Evolutionary conservation across 495 filamentous ascomycete species (phyloP), one percentile per base, ranked within the genome.

Genomic region (Aspergillus leporis): DNA sequence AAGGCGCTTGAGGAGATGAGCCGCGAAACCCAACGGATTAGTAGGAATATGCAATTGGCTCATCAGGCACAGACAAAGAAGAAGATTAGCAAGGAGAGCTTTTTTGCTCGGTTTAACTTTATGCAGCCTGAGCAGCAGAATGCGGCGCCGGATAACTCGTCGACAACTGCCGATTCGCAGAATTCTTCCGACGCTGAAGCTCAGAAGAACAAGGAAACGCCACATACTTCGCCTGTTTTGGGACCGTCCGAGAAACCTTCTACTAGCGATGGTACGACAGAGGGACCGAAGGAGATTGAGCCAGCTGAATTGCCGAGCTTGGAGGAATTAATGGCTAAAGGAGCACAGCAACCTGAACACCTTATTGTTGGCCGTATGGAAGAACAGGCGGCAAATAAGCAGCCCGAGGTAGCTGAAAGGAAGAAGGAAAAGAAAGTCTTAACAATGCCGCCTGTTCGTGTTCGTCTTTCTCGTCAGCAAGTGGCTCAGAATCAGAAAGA

Each of bases 1-100:
- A 97, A 93, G 76, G 94, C 95, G 0, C 56, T 96, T n/a, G 90
- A 97, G 72, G 93, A 98, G 66, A 96, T 98, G 87, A 85, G 85
- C 56, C 81, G 90, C 45, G 94, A 98, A 72, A 97, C 93, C 1
- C 93, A 97, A 72, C 87, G 95, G 22, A 82, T 99, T 79, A 87
- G 82, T 61, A 84, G 94, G 58, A 94, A 89, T 62, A 87, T 94
- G 82, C 94, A 97, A 66, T 78, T 99, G 22, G 83, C 89, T n/a
- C 92, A 98, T 69, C 85, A 97, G 67, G 88, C 90, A 7, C 88
- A 84, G 68, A 93, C 92, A 3, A 94, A 90, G 77, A 97, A 94
- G 78, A 97, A 92, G 73, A 89, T 97, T 55, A 87, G 86, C 12
- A 96, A 91, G 67, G 83, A 89, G 18, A 88, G 89, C 50, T 78